These are phyloP conservation scores for Globisporangium iwayamae DNA, from an alignment of 352 stramenopile species.

Conservation along the genomic window DNA sequence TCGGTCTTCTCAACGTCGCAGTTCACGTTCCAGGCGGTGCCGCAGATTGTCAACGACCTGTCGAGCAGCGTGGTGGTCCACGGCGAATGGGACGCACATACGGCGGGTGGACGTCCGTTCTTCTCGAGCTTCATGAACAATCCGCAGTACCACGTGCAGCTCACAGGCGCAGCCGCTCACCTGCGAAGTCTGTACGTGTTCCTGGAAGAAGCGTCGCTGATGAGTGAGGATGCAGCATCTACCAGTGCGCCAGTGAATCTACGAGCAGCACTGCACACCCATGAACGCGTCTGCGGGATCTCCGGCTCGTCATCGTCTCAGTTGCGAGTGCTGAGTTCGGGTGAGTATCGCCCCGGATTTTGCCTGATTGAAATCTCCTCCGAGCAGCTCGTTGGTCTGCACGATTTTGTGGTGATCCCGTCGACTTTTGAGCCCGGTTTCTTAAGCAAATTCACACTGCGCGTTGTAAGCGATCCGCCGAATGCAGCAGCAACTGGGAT, in stretches of 20 bases:
- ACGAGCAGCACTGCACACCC: constrained; percentile 44
- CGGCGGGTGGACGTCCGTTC: constrained; percentile 60
- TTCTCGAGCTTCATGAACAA: constrained; percentile 82
- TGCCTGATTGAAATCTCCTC: constrained; percentile 60
- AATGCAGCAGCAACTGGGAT: constrained; percentile 22
- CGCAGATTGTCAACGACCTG: constrained; percentile 35
- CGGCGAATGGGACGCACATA: constrained; percentile 36
- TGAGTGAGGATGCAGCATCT: constrained; percentile 22
- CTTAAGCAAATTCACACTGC: constrained; percentile 45
- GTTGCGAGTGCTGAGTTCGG: constrained; percentile 52
- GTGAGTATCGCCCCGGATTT: constrained; percentile 77
- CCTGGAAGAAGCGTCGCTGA: constrained; percentile 49
- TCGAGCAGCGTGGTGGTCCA: constrained; percentile 39
- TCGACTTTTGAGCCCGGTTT: constrained; percentile 62
- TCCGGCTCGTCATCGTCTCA: constrained; percentile 17
- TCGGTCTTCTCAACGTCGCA: constrained; percentile 81
- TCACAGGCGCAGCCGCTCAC: constrained; percentile 9
- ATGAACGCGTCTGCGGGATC: constrained; percentile 47
- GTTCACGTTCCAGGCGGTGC: constrained; percentile 57
- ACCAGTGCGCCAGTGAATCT: constrained; percentile 60
- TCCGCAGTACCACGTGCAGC: constrained; percentile 62
- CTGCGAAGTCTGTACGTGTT: constrained; percentile 53
- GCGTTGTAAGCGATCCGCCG: constrained; percentile 55
- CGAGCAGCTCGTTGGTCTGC: constrained; percentile 19
- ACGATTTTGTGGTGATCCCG: constrained; percentile 65